These are phyloP conservation scores for Tricholomella constricta DNA, from an alignment of 768 basidiomycete species.

Conservation along the genomic window DNA sequence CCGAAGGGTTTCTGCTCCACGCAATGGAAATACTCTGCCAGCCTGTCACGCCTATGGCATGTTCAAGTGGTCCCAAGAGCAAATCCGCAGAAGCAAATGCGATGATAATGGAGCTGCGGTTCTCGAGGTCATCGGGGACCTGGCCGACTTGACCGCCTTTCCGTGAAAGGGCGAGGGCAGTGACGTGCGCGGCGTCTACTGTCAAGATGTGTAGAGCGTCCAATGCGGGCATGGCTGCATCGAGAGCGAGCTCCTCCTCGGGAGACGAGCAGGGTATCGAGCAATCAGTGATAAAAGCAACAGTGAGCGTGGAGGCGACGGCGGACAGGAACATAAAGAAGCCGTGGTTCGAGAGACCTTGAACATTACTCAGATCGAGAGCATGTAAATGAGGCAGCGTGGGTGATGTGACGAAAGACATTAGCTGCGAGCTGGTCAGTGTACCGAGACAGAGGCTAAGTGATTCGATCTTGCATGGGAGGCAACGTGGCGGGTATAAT, in stretches of 20 bases:
- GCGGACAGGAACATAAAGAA: background rate
- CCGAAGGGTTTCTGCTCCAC: no score
- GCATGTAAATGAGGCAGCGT: background rate
- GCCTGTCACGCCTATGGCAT: no score
- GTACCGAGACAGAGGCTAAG: background rate
- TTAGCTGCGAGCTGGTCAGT: background rate
- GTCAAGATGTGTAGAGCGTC: no score
- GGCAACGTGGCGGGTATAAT: background rate
- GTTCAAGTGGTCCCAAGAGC: no score
- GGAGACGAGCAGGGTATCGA: background rate
- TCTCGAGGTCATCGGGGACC: no score
- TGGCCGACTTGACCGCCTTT: no score
- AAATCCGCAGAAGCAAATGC: no score
- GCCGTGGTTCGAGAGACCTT: background rate
- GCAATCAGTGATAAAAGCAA: background rate
- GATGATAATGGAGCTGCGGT: no score
- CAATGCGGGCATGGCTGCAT: background rate
- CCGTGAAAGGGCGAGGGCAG: no score
- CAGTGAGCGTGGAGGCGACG: background rate
- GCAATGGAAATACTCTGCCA: no score
- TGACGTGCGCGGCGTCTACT: no score
- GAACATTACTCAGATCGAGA: background rate
- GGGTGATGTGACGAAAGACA: background rate
- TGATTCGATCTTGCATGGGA: background rate
- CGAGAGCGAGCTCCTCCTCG: no score